Evolutionary conservation across 176 grass and related monocot genomes (phyloP).

Genomic region (Oryza australiensis): DNA sequence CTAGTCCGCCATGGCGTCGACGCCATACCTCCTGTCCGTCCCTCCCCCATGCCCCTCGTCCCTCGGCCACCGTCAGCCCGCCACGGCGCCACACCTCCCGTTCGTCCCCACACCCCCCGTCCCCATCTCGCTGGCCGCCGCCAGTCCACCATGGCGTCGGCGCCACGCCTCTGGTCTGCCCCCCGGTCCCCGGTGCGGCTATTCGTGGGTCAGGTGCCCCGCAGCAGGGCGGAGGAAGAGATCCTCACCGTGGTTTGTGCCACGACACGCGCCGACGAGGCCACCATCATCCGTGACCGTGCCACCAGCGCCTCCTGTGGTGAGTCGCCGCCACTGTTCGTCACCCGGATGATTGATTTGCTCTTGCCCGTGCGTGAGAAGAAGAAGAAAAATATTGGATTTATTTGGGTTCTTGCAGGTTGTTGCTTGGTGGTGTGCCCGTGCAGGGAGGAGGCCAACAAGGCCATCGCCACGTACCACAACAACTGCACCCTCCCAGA

Average conservation of each 20-base stretch:
- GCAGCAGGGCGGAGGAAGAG: constrained; percentile 41
- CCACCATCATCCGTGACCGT: not conserved
- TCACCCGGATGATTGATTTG: not conserved
- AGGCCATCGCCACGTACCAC: not conserved
- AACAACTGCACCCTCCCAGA: not conserved
- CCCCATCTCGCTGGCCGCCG: too few species aligned
- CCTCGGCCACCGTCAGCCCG: too few species aligned
- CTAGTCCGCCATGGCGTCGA: too few species aligned
- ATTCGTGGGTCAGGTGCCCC: constrained; percentile 50
- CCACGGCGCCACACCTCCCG: too few species aligned
- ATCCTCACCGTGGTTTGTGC: not conserved
- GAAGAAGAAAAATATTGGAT: not conserved
- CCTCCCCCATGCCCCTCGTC: too few species aligned
- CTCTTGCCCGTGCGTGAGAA: not conserved
- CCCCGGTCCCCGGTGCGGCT: too few species aligned
- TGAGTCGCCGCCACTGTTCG: not conserved
- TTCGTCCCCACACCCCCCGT: too few species aligned
- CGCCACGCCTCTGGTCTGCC: too few species aligned
- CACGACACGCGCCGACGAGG: not conserved
- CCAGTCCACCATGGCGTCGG: too few species aligned
- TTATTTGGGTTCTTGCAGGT: not conserved
- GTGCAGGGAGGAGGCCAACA: not conserved
- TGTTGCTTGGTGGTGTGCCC: not conserved
- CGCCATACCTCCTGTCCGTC: too few species aligned
- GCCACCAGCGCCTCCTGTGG: not conserved